Evolutionary conservation across 2,329 filamentous ascomycete genomes (phyloP), one percentile per base, ranked within the genome.

Genomic region (Neonectria punicea): DNA sequence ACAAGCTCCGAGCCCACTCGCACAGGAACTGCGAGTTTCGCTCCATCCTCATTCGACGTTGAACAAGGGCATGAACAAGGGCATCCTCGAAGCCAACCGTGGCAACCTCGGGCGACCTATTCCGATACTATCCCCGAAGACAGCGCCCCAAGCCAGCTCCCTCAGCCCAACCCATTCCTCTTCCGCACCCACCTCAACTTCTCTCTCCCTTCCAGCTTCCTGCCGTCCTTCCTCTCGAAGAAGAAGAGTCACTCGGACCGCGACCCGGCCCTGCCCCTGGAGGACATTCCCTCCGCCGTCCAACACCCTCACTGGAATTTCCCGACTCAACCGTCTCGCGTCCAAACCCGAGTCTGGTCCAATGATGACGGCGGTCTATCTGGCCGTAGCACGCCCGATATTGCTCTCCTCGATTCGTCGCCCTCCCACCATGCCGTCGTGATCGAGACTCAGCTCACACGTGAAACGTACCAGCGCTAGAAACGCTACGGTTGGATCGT

Each of bases 171-270:
- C 60, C 77, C 78, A 18, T 79, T 80, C 41, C 72, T 74, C 46
- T 78, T 80, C 70, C 75, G 76, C 53, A 79, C 77, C n/a, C 72
- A 68, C 18, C 63, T 78, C 65, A 71, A 74, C 60, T 61, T 79
- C 44, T 66, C 65, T 16, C 62, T 72, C 4, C 69, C 75, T 3
- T 69, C 74, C 39, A 61, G 39, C 16, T 58, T 69, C 2, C 32
- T 75, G 1, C 67, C 70, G 4, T 71, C 60, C 18, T 70, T 75
- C 59, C 50, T 58, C 20, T 60, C 60, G 14, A 61, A 53, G 3
- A 70, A 63, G 41, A 68, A 61, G 13, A 58, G 25, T 13, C 53
- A 51, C 2, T 20, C 54, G 16, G 44, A 57, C 8, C 30, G 55
- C 9, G 58, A 64, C 10, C 47, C 34, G 8, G 50, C 63, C 4